phyloP scores from a whole-genome alignment of 768 basidiomycete species.

The Sarcomyxa edulis region DNA sequence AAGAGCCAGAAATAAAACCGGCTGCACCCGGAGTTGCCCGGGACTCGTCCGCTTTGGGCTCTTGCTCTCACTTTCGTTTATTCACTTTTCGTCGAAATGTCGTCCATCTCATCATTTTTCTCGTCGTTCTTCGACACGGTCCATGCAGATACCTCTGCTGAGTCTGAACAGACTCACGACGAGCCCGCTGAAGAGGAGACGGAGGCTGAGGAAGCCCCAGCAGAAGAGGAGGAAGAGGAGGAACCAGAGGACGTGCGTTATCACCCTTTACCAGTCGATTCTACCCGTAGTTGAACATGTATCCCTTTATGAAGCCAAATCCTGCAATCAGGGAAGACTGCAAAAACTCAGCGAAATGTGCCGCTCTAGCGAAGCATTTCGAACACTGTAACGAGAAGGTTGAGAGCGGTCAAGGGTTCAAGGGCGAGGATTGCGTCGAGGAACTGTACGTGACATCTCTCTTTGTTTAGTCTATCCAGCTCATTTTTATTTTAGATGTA shows the following conservation, averaged over 20 bases:
- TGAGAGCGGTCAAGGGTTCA: slow-evolving; percentile 73
- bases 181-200: slow-evolving; percentile 41
- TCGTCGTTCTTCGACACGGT: slow-evolving; percentile 39
- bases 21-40: too few relatives aligned
- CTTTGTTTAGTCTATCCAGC: slow-evolving; percentile 12
- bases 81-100: too few relatives aligned
- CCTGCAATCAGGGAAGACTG: slow-evolving; percentile 76
- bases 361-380: slow-evolving; percentile 72
- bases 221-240: slow-evolving; percentile 40
- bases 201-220: slow-evolving; percentile 42
- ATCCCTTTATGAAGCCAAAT: slow-evolving; percentile 40
- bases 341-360: slow-evolving; percentile 60
- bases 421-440: slow-evolving; percentile 90
- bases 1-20: too few relatives aligned
- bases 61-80: too few relatives aligned
- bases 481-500: slow-evolving; percentile 26
- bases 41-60: too few relatives aligned
- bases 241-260: slow-evolving; percentile 76
- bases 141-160: slow-evolving; percentile 30
- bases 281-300: not conserved
- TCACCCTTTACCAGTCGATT: not conserved
- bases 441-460: slow-evolving; percentile 62
- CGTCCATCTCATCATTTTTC: slow-evolving; percentile 35
- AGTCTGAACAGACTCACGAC: slow-evolving; percentile 21
- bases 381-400: slow-evolving; percentile 90